A percentile compares a stretch with the other conserved stretches of the same genome.
Conservation (phyloP, 2,329 filamentous ascomycete genomes). For the Talaromyces atroroseus region DNA sequence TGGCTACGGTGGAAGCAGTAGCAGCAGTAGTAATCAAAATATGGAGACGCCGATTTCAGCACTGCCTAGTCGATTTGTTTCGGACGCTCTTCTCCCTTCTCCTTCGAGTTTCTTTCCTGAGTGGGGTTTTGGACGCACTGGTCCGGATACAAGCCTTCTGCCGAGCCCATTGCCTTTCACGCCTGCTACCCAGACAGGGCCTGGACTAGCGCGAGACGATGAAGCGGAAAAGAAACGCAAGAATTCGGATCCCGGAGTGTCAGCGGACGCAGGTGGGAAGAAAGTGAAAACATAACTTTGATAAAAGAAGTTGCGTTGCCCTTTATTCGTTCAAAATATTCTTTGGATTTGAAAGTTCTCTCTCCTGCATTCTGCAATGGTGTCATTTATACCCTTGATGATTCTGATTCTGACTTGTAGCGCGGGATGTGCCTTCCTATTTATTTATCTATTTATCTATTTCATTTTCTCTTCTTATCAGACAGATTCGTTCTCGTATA, state of each 20-base stretch:
- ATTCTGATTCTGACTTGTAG: background rate
- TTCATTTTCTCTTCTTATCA: background rate
- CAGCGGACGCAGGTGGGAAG: slow-evolving; percentile 30
- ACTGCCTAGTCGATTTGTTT: slow-evolving; percentile 84
- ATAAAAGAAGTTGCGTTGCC: background rate
- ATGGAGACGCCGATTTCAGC: slow-evolving; percentile 84
- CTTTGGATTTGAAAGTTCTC: background rate
- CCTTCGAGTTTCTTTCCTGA: slow-evolving; percentile 90
- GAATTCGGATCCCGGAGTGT: slow-evolving; percentile 33
- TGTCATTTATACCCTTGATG: background rate
- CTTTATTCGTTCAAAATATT: background rate
- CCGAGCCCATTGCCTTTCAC: slow-evolving; percentile 93
- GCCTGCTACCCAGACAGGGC: slow-evolving; percentile 48
- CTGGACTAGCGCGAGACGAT: slow-evolving; percentile 38
- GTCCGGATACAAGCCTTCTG: slow-evolving; percentile 71
- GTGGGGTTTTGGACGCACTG: slow-evolving; percentile 67
- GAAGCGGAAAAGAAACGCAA: slow-evolving; percentile 43
- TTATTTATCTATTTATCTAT: background rate
- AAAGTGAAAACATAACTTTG: slow-evolving; percentile 33
- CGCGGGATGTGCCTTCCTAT: background rate
- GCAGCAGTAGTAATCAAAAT: slow-evolving; percentile 29
- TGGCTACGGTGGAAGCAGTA: slow-evolving; percentile 37
- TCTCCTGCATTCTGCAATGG: background rate
- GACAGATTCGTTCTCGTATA: background rate
- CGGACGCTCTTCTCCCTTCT: slow-evolving; percentile 79